Conservation (phyloP, 305 asterid genomes). For the Rubia balearica region DNA sequence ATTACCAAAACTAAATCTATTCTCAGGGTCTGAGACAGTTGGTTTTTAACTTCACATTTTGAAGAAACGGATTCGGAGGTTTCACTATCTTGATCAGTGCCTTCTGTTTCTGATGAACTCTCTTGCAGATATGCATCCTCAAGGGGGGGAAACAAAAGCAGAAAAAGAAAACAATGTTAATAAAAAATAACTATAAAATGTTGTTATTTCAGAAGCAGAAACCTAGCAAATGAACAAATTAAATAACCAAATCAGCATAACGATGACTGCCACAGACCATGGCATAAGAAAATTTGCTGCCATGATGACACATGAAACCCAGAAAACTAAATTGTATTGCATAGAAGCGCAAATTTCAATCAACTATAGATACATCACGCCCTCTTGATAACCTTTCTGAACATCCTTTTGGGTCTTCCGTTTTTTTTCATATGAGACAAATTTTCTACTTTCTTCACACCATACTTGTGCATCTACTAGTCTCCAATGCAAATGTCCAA, state of each 20-base stretch:
- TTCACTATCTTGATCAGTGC: constrained; percentile 33
- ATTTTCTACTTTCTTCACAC: not conserved
- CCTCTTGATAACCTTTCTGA: not conserved
- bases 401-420: not conserved
- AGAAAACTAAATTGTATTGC: not conserved
- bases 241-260: not conserved
- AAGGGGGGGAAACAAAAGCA: constrained; percentile 14
- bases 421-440: not conserved
- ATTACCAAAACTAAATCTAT: constrained; percentile 79
- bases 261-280: not conserved
- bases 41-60: constrained; percentile 34
- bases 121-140: constrained; percentile 52
- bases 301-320: not conserved
- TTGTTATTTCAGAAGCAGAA: not conserved
- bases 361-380: not conserved
- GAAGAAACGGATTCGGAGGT: constrained; percentile 40
- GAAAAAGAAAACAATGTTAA: constrained; percentile 7
- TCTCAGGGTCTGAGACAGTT: constrained; percentile 45
- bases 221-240: not conserved
- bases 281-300: not conserved
- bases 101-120: constrained; percentile 41
- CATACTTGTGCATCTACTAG: constrained; percentile 1
- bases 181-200: not conserved
- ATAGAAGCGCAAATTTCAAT: not conserved
- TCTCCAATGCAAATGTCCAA: not conserved